These are phyloP conservation scores for Caloboletus firmus DNA, from an alignment of 1,284 basidiomycete genomes.

Conservation along the genomic window DNA sequence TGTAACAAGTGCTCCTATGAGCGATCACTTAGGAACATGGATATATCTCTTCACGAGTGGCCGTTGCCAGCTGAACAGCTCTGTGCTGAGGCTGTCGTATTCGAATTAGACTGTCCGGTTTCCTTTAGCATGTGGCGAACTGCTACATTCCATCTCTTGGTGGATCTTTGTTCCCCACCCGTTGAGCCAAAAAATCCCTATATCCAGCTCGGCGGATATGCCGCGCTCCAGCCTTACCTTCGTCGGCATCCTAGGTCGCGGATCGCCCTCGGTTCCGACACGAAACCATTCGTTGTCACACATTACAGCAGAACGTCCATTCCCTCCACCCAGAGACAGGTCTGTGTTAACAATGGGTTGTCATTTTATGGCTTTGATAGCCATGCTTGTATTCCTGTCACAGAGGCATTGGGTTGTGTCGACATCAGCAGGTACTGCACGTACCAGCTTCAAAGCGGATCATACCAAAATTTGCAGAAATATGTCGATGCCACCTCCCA, in stretches of 20 bases:
- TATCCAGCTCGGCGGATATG: constrained; percentile 16
- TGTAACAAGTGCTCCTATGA: constrained; percentile 39
- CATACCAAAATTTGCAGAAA: constrained; percentile 41
- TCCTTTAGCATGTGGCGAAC: constrained; percentile 46
- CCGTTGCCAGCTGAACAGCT: constrained; percentile 40
- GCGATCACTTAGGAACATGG: constrained; percentile 21
- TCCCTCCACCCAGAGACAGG: constrained; percentile 23
- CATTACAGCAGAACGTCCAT: constrained; percentile 13
- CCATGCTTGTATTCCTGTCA: constrained; percentile 12
- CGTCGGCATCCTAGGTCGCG: constrained; percentile 21
- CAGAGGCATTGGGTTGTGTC: background rate
- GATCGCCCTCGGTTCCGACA: constrained; percentile 41
- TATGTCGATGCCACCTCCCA: constrained; percentile 40
- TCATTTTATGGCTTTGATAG: constrained; percentile 25
- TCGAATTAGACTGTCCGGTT: constrained; percentile 46
- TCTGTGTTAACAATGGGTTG: constrained; percentile 41
- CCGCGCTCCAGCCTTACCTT: constrained; percentile 9
- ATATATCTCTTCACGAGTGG: constrained; percentile 49
- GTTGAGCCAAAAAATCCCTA: background rate
- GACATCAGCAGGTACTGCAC: constrained; percentile 31
- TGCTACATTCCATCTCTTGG: constrained; percentile 40
- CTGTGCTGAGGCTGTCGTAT: constrained; percentile 37
- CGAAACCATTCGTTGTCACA: constrained; percentile 32
- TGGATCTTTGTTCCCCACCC: constrained; percentile 32
- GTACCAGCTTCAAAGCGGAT: constrained; percentile 29